Evolutionary conservation across 1,284 basidiomycete genomes (phyloP).

Genomic region (Heliocybe sulcata): DNA sequence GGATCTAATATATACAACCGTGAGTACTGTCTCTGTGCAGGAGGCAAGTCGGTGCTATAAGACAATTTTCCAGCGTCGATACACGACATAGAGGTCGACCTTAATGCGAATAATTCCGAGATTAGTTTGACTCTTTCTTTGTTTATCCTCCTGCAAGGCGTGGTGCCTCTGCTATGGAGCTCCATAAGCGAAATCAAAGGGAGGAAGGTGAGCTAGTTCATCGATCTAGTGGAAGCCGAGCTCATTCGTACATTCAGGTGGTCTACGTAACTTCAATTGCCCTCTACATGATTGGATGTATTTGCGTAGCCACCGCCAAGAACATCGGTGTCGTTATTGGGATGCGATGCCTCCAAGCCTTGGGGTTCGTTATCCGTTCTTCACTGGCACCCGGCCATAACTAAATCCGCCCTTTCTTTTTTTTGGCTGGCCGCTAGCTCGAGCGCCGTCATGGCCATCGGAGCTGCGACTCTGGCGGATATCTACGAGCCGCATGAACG

Average conservation of each 20-base stretch:
- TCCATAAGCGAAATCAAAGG: slow-evolving; percentile 75
- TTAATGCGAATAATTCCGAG: slow-evolving; percentile 59
- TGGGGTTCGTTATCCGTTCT: slow-evolving; percentile 34
- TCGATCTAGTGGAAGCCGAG: slow-evolving; percentile 1
- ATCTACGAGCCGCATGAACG: slow-evolving; percentile 77
- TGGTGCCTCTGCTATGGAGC: slow-evolving; percentile 64
- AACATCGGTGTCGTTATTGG: slow-evolving; percentile 65
- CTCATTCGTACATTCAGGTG: slow-evolving; percentile 26
- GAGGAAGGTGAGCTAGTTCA: slow-evolving; percentile 48
- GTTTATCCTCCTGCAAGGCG: slow-evolving; percentile 78
- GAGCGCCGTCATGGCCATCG: slow-evolving; percentile 71
- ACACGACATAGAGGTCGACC: slow-evolving; percentile 53
- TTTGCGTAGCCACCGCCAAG: slow-evolving; percentile 59
- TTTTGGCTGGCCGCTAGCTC: slow-evolving; percentile 47
- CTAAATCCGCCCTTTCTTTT: too few relatives aligned
- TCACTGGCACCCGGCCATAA: too few relatives aligned
- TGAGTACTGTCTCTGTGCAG: slow-evolving; percentile 23
- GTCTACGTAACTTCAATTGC: slow-evolving; percentile 60
- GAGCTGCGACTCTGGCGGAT: slow-evolving; percentile 78
- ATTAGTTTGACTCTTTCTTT: slow-evolving; percentile 71
- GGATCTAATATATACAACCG: slow-evolving; percentile 40
- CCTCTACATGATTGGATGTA: slow-evolving; percentile 58
- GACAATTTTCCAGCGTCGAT: slow-evolving; percentile 47
- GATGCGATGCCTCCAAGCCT: slow-evolving; percentile 64
- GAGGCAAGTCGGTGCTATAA: neutral